Percentiles rank a stretch among this genome's conserved stretches.
These are phyloP conservation scores for Wickerhamiella dianesei DNA, from an alignment of 805 yeast species.

Conservation along the genomic window DNA sequence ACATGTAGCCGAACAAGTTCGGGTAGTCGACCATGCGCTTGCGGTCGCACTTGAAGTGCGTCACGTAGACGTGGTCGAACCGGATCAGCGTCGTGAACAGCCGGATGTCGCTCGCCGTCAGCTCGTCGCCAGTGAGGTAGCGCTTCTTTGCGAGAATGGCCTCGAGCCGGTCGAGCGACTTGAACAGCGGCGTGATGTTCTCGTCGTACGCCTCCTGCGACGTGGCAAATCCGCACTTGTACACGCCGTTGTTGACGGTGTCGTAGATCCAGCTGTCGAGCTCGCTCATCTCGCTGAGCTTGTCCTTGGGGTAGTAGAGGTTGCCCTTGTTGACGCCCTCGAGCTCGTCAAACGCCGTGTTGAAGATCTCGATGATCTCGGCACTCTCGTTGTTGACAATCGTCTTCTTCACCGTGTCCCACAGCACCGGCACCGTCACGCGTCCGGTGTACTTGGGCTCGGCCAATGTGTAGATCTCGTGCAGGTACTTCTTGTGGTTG, in stretches of 20 bases:
- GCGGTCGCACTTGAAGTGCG: constrained; percentile 88
- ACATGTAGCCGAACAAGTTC: constrained; percentile 61
- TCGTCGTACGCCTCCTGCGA: constrained; percentile 68
- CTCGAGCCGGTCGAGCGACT: constrained; percentile 37
- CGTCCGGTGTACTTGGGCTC: constrained; percentile 68
- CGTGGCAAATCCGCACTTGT: constrained; percentile 83
- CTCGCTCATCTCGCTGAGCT: constrained; percentile 52
- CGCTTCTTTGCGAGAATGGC: constrained; percentile 24
- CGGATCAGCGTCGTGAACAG: constrained; percentile 77
- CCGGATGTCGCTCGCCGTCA: constrained; percentile 87
- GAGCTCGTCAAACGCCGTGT: constrained; percentile 48
- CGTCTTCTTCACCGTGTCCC: constrained; percentile 54
- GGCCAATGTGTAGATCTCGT: constrained; percentile 62
- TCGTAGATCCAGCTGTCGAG: constrained; percentile 74
- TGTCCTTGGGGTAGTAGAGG: constrained; percentile 48
- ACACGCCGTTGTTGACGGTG: constrained; percentile 81
- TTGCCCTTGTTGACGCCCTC: constrained; percentile 25
- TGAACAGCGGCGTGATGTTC: constrained; percentile 53
- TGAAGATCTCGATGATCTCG: constrained; percentile 73
- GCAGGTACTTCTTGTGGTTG: constrained; percentile 44
- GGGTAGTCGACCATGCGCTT: constrained; percentile 71
- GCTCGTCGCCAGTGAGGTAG: constrained; percentile 44
- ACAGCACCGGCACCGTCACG: constrained; percentile 82
- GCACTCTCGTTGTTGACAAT: constrained; percentile 86
- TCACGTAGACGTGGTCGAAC: constrained; percentile 87